Base-by-base conservation (phyloP, 345 rosid species). In the Eucalyptus sp. region DNA sequence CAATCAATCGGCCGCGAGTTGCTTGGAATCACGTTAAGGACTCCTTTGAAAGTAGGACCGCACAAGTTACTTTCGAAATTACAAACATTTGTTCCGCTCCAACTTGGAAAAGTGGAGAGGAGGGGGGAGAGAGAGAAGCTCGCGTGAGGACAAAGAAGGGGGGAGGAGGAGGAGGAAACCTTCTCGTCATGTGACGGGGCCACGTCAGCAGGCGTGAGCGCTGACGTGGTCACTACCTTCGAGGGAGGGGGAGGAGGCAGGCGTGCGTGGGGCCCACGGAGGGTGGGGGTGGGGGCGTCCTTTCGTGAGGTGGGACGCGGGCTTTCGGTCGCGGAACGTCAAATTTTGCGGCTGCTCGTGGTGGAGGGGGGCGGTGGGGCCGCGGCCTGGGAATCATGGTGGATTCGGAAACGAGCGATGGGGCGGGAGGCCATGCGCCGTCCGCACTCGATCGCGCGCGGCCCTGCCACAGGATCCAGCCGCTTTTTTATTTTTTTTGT, bases 281-380 rank as follows among this genome's bases (percentile, higher is more conserved):
- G 9, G 9, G 1, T 7, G 54, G 52, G 22, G 24, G 2, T 7
- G 22, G 56, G n/a, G n/a, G 7, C 44, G 83, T 71, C 46, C 46
- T 37, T 71, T 71, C 37, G 46, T 18, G 14, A 50, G 5, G 51
- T 25, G 33, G 87, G 66, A 33, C 79, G 58, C 3, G 13, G 41
- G 87, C 92, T 91, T 92, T 90, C 90, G 91, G 92, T 41, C 87
- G 87, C 86, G 22, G 8, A 16, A 16, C 86, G 94, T 93, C 94
- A 93, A 93, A 49, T 50, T 89, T 91, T 90, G 92, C 94, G 94
- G 94, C 94, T 81, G 83, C 46, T 58, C 85, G 15, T 29, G 83
- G 16, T 22, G 62, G 62, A 4, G 8, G 13, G 6, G 16, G 12
- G 37, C 8, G 76, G 37, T 13, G 80, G 25, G 83, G 48, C 25